Evolutionary conservation across 2,329 filamentous ascomycete species (phyloP).

Genomic region (Pseudopithomyces chartarum): DNA sequence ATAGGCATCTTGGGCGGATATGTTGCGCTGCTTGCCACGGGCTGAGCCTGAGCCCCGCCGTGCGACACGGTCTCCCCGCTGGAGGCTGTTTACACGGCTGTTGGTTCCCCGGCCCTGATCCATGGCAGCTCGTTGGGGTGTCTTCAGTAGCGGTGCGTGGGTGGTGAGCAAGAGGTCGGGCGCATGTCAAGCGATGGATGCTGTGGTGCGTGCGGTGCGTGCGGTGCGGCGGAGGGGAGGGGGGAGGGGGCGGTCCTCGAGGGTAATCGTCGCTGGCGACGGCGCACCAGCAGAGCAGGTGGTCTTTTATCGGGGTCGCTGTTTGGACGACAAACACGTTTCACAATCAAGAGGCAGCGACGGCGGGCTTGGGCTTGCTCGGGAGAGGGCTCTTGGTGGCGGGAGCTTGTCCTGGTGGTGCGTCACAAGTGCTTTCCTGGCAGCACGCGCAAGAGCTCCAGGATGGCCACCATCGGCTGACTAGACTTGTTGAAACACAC

Average conservation of each 20-base stretch:
- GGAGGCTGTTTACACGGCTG: constrained; percentile 50
- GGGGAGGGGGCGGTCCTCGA: neutral
- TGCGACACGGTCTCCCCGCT: constrained; percentile 46
- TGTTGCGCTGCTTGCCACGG: constrained; percentile 41
- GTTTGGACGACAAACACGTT: neutral
- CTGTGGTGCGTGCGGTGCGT: neutral
- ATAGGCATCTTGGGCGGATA: constrained; percentile 77
- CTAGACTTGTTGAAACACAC: constrained; percentile 7
- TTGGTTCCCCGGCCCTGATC: constrained; percentile 37
- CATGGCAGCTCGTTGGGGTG: constrained; percentile 27
- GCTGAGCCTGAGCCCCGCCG: constrained; percentile 44
- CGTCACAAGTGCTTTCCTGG: constrained; percentile 19
- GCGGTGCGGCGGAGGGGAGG: neutral
- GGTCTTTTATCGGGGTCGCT: neutral
- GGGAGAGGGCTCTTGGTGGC: constrained; percentile 28
- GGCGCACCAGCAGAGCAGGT: neutral
- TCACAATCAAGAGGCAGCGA: neutral
- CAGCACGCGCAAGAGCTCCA: constrained; percentile 1
- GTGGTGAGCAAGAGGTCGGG: constrained; percentile 21
- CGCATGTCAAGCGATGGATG: constrained; percentile 29
- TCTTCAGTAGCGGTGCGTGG: constrained; percentile 22
- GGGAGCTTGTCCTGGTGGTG: constrained; percentile 33
- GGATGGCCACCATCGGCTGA: constrained; percentile 5
- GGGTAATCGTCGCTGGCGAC: neutral
- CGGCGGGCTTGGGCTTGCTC: constrained; percentile 20